Evolutionary conservation across 225 moss, liverwort and hornwort genomes (phyloP).

Genomic region (Rhytidiadelphus loreus): DNA sequence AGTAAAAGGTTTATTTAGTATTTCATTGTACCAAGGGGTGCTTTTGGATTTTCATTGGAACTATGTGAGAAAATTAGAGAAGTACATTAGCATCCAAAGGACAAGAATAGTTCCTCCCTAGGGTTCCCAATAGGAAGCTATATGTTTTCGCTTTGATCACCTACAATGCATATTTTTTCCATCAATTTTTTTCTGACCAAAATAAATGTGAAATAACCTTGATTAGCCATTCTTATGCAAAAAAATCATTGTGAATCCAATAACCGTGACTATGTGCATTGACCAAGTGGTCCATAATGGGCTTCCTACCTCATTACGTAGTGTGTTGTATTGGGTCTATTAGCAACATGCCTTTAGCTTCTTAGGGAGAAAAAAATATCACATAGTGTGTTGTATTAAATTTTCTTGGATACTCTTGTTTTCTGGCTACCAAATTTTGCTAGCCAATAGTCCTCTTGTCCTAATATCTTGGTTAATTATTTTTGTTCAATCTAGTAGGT

Average conservation of each 20-base stretch:
- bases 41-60: background rate
- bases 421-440: rapidly evolving
- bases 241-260: background rate
- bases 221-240: background rate
- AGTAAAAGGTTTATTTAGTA: background rate
- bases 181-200: background rate
- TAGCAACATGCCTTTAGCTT: rapidly evolving
- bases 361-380: background rate
- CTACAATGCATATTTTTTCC: background rate
- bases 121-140: background rate
- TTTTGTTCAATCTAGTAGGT: background rate
- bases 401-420: background rate
- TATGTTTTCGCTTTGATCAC: background rate
- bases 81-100: background rate
- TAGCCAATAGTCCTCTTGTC: rapidly evolving
- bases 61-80: rapidly evolving
- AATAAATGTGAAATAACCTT: background rate
- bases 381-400: background rate
- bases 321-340: background rate
- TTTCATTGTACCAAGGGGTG: rapidly evolving
- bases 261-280: rapidly evolving
- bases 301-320: rapidly evolving
- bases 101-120: background rate
- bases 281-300: background rate
- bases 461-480: rapidly evolving